A percentile compares a stretch with the other conserved stretches of the same genome.
Evolutionary conservation across 78 protist species (phyloP).

Genomic region (Chrysochromulina parva): DNA sequence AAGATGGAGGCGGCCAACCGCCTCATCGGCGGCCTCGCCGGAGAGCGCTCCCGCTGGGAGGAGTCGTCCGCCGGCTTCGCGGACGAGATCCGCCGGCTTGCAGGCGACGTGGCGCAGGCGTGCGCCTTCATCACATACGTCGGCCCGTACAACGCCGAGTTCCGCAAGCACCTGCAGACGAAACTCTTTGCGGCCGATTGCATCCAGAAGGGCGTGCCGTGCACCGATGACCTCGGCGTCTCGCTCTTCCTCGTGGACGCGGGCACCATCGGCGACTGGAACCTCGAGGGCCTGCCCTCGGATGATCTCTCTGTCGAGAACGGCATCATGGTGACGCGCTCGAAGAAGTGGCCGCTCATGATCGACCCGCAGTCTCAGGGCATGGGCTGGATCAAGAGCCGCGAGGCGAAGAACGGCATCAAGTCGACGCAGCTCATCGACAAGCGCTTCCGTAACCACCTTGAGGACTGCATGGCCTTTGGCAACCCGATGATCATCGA

Average conservation of each 20-base stretch:
- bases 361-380: constrained; percentile 95
- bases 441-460: constrained; percentile 53
- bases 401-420: constrained; percentile 52
- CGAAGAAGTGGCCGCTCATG: constrained; percentile 78
- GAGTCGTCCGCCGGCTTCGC: constrained; percentile 54
- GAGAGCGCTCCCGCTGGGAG: constrained; percentile 86
- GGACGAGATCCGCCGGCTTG: constrained; percentile 51
- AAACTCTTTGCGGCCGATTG: neutral
- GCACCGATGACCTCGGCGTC: neutral
- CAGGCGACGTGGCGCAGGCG: constrained; percentile 82
- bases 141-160: constrained; percentile 86
- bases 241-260: neutral
- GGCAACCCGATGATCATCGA: constrained; percentile 82
- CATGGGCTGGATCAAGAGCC: constrained; percentile 72
- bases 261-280: constrained; percentile 44
- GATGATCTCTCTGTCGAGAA: constrained; percentile 82
- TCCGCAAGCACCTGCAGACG: constrained; percentile 35
- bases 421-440: constrained; percentile 51
- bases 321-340: constrained; percentile 81
- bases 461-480: constrained; percentile 68
- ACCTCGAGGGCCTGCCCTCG: constrained; percentile 67
- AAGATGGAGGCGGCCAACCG: constrained; percentile 70
- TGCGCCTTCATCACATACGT: constrained; percentile 82
- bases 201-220: neutral
- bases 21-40: constrained; percentile 80